phyloP scores from a whole-genome alignment of 2,329 filamentous ascomycete genomes.

The Aspergillus chevalieri region DNA sequence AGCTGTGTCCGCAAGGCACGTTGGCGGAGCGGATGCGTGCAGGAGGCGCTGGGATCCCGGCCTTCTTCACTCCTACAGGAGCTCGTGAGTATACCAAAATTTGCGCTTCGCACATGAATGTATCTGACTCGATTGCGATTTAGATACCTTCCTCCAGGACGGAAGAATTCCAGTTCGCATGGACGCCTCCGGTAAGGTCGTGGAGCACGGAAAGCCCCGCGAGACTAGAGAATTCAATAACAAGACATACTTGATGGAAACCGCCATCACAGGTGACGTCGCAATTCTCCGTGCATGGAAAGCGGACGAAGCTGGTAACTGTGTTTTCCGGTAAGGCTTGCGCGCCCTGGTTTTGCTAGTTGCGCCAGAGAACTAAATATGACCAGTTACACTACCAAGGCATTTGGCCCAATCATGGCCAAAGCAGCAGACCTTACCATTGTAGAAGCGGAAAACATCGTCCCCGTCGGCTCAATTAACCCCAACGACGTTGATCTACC shows the following conservation, averaged over 20 bases:
- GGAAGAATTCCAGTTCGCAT: slow-evolving; percentile 60
- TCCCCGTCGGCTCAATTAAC: slow-evolving; percentile 65
- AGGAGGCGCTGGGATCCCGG: slow-evolving; percentile 69
- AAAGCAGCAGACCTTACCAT: slow-evolving; percentile 74
- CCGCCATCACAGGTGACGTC: slow-evolving; percentile 67
- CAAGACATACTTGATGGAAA: slow-evolving; percentile 70
- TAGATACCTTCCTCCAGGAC: slow-evolving; percentile 34
- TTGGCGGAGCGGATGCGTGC: slow-evolving; percentile 53
- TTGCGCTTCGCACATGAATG: not conserved
- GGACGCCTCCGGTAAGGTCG: slow-evolving; percentile 76
- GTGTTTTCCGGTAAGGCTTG: slow-evolving; percentile 59
- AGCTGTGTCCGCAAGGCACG: slow-evolving; percentile 67
- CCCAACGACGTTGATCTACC: slow-evolving; percentile 71
- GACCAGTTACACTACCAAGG: slow-evolving; percentile 60
- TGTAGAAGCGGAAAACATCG: slow-evolving; percentile 79
- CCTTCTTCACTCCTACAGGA: slow-evolving; percentile 74
- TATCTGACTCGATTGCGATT: not conserved
- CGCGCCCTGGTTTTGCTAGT: slow-evolving; percentile 26
- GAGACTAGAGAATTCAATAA: slow-evolving; percentile 70
- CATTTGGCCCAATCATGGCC: slow-evolving; percentile 70
- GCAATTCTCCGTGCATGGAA: slow-evolving; percentile 73
- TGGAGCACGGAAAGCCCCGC: slow-evolving; percentile 59
- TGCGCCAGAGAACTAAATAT: slow-evolving; percentile 28
- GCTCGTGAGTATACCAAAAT: slow-evolving; percentile 44
- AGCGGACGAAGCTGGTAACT: slow-evolving; percentile 70